phyloP scores from a whole-genome alignment of 2,329 filamentous ascomycete species.

The Fusarium nodosum region DNA sequence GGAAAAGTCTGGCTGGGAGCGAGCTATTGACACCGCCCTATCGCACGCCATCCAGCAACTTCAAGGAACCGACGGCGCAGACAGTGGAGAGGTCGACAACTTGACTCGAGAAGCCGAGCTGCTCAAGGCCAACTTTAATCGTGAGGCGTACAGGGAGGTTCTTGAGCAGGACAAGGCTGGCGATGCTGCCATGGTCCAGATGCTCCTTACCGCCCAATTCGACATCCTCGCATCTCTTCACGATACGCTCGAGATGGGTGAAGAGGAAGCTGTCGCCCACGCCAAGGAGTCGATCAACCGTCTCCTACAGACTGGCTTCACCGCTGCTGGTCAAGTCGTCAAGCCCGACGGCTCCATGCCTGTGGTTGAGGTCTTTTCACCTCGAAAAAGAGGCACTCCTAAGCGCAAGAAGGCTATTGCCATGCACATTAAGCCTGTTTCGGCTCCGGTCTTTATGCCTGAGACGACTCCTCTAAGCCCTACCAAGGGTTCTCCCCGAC shows the following conservation, averaged over 20 bases:
- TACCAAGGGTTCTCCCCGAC: slow-evolving; percentile 82
- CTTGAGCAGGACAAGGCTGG: slow-evolving; percentile 86
- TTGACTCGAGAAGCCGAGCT: slow-evolving; percentile 87
- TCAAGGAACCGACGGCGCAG: slow-evolving; percentile 65
- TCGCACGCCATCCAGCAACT: slow-evolving; percentile 87
- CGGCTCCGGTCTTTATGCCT: slow-evolving; percentile 59
- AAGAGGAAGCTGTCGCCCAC: slow-evolving; percentile 83
- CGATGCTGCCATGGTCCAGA: slow-evolving; percentile 83
- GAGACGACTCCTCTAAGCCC: slow-evolving; percentile 61
- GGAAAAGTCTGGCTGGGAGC: slow-evolving; percentile 86
- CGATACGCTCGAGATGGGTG: slow-evolving; percentile 84
- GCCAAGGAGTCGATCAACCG: slow-evolving; percentile 83
- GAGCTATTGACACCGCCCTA: slow-evolving; percentile 86
- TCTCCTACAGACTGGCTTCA: slow-evolving; percentile 81
- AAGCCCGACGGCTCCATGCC: slow-evolving; percentile 83
- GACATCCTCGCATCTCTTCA: slow-evolving; percentile 88
- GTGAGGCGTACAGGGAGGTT: slow-evolving; percentile 82
- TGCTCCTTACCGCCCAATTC: slow-evolving; percentile 89
- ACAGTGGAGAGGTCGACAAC: slow-evolving; percentile 74
- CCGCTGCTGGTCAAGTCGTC: slow-evolving; percentile 84
- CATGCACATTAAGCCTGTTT: slow-evolving; percentile 60
- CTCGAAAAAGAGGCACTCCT: slow-evolving; percentile 79
- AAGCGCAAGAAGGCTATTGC: slow-evolving; percentile 74
- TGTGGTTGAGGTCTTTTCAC: slow-evolving; percentile 76
- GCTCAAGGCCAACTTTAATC: slow-evolving; percentile 83